These are phyloP conservation scores for Euphorbia tirucalli DNA, from an alignment of 345 rosid species.

Conservation along the genomic window DNA sequence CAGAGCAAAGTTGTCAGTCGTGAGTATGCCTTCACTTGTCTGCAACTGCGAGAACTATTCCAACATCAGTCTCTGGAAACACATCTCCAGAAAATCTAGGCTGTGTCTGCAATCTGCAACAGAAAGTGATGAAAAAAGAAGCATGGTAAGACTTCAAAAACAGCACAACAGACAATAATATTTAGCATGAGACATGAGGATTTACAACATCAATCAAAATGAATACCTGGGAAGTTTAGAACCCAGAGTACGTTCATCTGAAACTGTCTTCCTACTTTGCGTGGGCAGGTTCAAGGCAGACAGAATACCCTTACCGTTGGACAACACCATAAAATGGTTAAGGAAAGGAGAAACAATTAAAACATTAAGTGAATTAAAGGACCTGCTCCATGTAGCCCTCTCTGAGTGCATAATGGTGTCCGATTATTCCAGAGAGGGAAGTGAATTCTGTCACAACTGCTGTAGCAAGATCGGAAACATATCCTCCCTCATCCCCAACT, in stretches of 20 bases:
- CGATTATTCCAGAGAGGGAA: slow-evolving; percentile 90
- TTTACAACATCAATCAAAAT: neutral
- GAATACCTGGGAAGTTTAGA: neutral
- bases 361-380: slow-evolving; percentile 18
- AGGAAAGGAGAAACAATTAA: neutral
- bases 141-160: slow-evolving; percentile 9
- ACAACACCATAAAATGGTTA: neutral
- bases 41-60: slow-evolving; percentile 80
- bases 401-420: slow-evolving; percentile 88
- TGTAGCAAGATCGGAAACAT: slow-evolving; percentile 86
- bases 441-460: slow-evolving; percentile 93
- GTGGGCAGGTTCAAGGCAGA: too few species aligned
- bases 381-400: slow-evolving; percentile 91
- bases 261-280: neutral
- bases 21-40: slow-evolving; percentile 60
- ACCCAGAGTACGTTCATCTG: neutral
- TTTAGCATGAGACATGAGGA: neutral
- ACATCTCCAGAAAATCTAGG: slow-evolving; percentile 91
- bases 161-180: slow-evolving; percentile 1
- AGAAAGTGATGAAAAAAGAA: neutral
- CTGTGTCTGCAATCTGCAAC: slow-evolving; percentile 77
- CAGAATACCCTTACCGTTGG: too few species aligned
- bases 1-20: neutral
- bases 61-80: slow-evolving; percentile 79
- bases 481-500: slow-evolving; percentile 49